Conservation (phyloP, 768 basidiomycete species). For the Lyophyllum atratum region DNA sequence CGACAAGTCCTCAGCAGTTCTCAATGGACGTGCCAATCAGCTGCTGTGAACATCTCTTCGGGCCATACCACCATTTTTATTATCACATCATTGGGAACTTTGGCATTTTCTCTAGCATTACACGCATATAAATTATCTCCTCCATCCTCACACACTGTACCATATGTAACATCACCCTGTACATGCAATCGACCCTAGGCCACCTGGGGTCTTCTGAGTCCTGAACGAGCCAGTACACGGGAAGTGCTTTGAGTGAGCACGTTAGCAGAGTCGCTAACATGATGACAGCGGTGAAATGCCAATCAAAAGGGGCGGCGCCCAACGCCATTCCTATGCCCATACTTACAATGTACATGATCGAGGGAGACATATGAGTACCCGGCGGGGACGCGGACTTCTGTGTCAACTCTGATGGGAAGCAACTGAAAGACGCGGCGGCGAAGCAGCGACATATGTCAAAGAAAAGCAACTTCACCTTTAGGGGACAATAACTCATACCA, state of each 20-base stretch:
- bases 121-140: constrained; percentile 11
- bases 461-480: too few species aligned
- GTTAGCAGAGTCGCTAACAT: not conserved
- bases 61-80: too few species aligned
- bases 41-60: not conserved
- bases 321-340: not conserved
- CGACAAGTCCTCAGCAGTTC: not conserved
- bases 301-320: not conserved
- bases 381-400: too few species aligned
- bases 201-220: too few species aligned
- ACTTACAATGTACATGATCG: not conserved
- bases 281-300: not conserved
- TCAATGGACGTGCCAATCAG: constrained; percentile 3
- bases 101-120: constrained; percentile 5
- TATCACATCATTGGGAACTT: not conserved
- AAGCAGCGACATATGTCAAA: too few species aligned
- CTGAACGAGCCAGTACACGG: too few species aligned
- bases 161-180: constrained; percentile 8
- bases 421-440: too few species aligned
- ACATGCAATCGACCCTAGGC: not conserved
- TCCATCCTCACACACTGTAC: not conserved
- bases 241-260: too few species aligned
- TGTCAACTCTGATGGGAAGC: too few species aligned
- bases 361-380: too few species aligned
- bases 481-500: too few species aligned